Evolutionary conservation across 2,329 filamentous ascomycete species (phyloP).

Genomic region (Aspergillus alliaceus): DNA sequence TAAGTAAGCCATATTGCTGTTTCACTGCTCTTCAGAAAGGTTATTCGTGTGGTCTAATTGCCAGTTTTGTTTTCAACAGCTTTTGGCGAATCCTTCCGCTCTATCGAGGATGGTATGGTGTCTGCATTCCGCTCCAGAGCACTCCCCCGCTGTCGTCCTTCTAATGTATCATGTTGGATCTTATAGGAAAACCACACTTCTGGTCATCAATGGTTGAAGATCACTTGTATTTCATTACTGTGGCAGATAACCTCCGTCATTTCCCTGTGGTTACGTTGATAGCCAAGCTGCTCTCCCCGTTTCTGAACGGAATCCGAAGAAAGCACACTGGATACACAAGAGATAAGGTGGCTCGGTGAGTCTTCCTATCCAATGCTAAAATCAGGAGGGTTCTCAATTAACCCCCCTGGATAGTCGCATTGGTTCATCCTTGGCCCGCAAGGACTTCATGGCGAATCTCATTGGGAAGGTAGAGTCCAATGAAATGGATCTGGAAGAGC

Average conservation of each 20-base stretch:
- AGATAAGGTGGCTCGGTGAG: conserved; percentile 6
- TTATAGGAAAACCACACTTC: conserved; percentile 28
- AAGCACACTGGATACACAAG: conserved; percentile 10
- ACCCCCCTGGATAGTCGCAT: neutral
- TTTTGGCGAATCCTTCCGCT: conserved; percentile 54
- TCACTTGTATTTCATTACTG: conserved; percentile 19
- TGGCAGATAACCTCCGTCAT: conserved; percentile 12
- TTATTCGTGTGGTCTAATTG: too few species aligned
- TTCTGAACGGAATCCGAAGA: neutral
- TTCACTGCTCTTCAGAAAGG: too few species aligned
- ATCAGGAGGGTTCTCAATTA: neutral
- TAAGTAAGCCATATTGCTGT: too few species aligned
- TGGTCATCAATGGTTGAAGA: conserved; percentile 36
- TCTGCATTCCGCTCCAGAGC: too few species aligned
- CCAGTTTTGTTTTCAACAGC: too few species aligned
- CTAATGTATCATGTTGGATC: too few species aligned
- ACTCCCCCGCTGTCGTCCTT: neutral
- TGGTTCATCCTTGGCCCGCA: neutral
- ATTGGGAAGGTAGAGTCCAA: conserved; percentile 15
- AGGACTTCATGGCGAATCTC: conserved; percentile 2
- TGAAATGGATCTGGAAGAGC: conserved; percentile 31
- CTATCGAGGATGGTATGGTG: conserved; percentile 31
- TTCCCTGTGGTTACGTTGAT: conserved; percentile 1
- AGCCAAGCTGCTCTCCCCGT: conserved; percentile 1
- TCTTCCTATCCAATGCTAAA: too few species aligned